Conservation (phyloP, 2,329 filamentous ascomycete genomes). For the Penicillium vulpinum region DNA sequence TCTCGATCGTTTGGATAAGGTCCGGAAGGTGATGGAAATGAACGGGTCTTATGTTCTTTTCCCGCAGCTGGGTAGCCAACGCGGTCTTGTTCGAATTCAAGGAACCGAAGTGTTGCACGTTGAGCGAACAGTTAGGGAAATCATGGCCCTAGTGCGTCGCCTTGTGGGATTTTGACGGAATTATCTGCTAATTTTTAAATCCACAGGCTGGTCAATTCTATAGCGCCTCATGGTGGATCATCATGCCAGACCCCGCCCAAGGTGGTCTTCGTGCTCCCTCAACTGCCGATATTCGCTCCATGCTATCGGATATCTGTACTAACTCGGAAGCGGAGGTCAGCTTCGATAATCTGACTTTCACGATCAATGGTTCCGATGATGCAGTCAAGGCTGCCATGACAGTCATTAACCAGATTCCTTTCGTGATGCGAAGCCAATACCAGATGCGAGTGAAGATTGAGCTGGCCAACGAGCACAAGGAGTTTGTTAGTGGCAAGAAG, state of each 20-base stretch:
- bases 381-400: slow-evolving; percentile 92
- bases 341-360: slow-evolving; percentile 92
- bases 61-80: slow-evolving; percentile 80
- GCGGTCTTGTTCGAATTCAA: slow-evolving; percentile 83
- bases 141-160: slow-evolving; percentile 80
- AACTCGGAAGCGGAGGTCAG: slow-evolving; percentile 93
- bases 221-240: slow-evolving; percentile 92
- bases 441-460: slow-evolving; percentile 98
- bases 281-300: slow-evolving; percentile 73
- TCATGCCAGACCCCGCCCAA: slow-evolving; percentile 68
- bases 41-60: slow-evolving; percentile 96
- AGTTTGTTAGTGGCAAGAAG: slow-evolving; percentile 99
- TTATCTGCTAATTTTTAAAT: slow-evolving; percentile 1
- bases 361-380: slow-evolving; percentile 93
- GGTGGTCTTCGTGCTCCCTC: slow-evolving; percentile 60
- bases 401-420: slow-evolving; percentile 88
- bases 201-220: slow-evolving; percentile 90
- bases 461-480: slow-evolving; percentile 98
- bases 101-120: slow-evolving; percentile 91
- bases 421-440: slow-evolving; percentile 82
- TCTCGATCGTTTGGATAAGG: slow-evolving; percentile 87
- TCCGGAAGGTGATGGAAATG: slow-evolving; percentile 94
- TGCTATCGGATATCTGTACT: slow-evolving; percentile 93
- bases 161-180: neutral
- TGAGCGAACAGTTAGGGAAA: slow-evolving; percentile 89